Base-by-base conservation (phyloP, 2,329 filamentous ascomycete genomes). In the Pseudofabraea citricarpa region DNA sequence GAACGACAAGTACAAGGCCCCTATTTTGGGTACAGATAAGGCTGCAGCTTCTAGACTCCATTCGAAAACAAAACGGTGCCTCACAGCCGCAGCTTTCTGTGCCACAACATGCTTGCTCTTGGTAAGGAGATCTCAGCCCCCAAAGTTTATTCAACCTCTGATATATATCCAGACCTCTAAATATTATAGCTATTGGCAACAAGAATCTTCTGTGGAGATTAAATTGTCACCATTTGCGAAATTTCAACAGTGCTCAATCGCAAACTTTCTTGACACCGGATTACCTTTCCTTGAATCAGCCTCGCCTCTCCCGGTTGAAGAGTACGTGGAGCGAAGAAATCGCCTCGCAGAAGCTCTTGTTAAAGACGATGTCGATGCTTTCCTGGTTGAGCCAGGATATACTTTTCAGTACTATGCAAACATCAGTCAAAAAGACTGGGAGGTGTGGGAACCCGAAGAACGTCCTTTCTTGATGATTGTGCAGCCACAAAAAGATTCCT, bases 331-430 rank as follows among this genome's bases (percentile, higher is more conserved):
- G 15, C 72, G 79, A 2, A 67, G 79, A 9, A 68, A 81, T 44
- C 68, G 70, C n/a, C 64, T 83, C 1, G 79, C 79, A 1, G 55
- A 61, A 44, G 78, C 78, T 7, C 61, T 83, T n/a, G 63, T 66
- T 9, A 61, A 60, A 1, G 73, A 77, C 32, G 63, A 61, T 2
- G 60, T 73, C 1, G 77, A 81, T 57, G 79, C 76, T 0, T 83
- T 83, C 49, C 64, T 81, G 2, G 64, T 81, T 1, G 80, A 84
- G 54, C 80, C 80, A 2, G 79, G 79, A 2, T 83, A 81, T 54
- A 80, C 77, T 0, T 82, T 83, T 50, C 73, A 78, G 61, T 73
- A 83, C 58, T 83, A 81, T 54, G 78, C 69, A 36, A 83, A 83
- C 53, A 68, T 78, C 32, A 79, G 75, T 1, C 79, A 83, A 54